Percentiles rank a stretch among this genome's conserved stretches.
Conservation (phyloP, 768 basidiomycete species). For the Leccinellum albellum region DNA sequence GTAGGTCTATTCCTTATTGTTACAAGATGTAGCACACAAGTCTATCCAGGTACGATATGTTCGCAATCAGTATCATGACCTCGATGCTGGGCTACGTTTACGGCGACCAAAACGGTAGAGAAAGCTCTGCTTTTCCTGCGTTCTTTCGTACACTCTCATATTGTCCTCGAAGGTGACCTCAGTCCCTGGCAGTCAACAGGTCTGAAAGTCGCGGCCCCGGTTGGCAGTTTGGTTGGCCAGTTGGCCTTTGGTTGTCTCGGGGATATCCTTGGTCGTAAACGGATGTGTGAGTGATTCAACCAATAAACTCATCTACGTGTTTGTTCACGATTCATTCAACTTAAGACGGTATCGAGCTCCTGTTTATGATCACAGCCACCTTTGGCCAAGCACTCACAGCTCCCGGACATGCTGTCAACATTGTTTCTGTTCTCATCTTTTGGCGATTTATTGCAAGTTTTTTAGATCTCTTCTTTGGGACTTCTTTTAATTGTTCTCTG, state of each 20-base stretch:
- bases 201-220: slow-evolving; percentile 70
- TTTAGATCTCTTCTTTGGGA: not conserved
- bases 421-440: slow-evolving; percentile 69
- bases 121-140: not conserved
- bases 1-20: slow-evolving; percentile 33
- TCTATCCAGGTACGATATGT: slow-evolving; percentile 61
- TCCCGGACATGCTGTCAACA: slow-evolving; percentile 52
- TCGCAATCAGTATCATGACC: slow-evolving; percentile 82
- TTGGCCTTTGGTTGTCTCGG: slow-evolving; percentile 75
- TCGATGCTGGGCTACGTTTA: slow-evolving; percentile 86
- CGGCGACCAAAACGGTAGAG: slow-evolving; percentile 30
- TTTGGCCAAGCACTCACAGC: slow-evolving; percentile 79
- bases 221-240: slow-evolving; percentile 72
- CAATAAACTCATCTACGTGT: not conserved
- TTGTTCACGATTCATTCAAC: slow-evolving; percentile 1
- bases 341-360: slow-evolving; percentile 49
- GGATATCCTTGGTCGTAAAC: slow-evolving; percentile 69
- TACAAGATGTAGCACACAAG: not conserved
- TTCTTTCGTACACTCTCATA: not conserved
- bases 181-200: slow-evolving; percentile 66
- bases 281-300: slow-evolving; percentile 58
- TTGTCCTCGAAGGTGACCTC: slow-evolving; percentile 27
- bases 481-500: not conserved
- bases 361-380: slow-evolving; percentile 73
- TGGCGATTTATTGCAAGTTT: slow-evolving; percentile 72